Conservation (phyloP, 2,329 filamentous ascomycete species). For the Hypocrella siamensis region DNA sequence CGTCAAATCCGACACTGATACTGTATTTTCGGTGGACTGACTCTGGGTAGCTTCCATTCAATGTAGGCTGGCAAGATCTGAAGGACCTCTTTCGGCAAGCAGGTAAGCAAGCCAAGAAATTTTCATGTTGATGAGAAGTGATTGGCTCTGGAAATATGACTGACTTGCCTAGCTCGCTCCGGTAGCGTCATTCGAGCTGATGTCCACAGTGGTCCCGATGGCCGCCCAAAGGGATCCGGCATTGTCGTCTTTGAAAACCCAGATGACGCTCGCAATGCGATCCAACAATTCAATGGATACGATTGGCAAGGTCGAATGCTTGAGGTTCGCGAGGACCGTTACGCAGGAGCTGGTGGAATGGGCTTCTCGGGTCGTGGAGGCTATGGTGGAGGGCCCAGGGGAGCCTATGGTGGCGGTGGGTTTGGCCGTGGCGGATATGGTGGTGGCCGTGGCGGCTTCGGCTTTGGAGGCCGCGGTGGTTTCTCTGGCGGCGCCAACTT, state of each 20-base stretch:
- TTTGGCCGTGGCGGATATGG: conserved; percentile 26
- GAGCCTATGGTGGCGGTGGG: conserved; percentile 41
- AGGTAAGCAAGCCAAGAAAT: too few species aligned
- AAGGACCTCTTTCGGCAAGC: conserved; percentile 98
- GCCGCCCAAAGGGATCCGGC: conserved; percentile 88
- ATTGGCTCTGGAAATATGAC: neutral
- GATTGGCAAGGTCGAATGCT: conserved; percentile 92
- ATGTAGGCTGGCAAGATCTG: conserved; percentile 95
- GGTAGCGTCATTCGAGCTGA: conserved; percentile 86
- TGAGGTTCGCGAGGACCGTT: conserved; percentile 93
- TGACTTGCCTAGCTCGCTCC: conserved; percentile 29
- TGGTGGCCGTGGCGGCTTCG: conserved; percentile 17
- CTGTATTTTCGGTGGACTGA: conserved; percentile 3
- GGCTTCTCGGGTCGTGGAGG: conserved; percentile 43
- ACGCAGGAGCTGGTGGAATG: conserved; percentile 50
- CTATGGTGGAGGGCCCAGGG: conserved; percentile 41
- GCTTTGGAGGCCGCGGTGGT: conserved; percentile 28
- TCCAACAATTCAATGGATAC: conserved; percentile 95
- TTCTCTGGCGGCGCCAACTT: conserved; percentile 28
- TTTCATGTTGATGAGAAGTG: too few species aligned
- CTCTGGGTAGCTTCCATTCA: conserved; percentile 69
- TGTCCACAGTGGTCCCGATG: conserved; percentile 82
- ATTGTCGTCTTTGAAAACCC: conserved; percentile 93
- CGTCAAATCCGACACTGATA: conserved; percentile 33
- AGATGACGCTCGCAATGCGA: conserved; percentile 89